phyloP scores from a whole-genome alignment of 768 basidiomycete genomes.

The Collybiopsis confluens region DNA sequence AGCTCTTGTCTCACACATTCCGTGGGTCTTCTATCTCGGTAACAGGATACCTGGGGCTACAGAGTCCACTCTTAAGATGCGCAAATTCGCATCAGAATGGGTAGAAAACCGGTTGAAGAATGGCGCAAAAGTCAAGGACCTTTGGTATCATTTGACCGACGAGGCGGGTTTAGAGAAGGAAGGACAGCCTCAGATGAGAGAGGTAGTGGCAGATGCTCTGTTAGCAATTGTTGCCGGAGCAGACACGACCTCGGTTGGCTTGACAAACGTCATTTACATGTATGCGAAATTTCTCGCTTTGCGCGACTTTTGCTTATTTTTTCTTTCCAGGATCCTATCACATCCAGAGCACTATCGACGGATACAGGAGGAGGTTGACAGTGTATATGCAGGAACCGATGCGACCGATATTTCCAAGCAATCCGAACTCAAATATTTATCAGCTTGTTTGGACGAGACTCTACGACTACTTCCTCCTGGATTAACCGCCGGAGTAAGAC shows the following conservation, averaged over 20 bases:
- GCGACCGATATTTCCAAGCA: constrained; percentile 4
- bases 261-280: background rate
- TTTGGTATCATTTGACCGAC: constrained; percentile 38
- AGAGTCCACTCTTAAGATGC: constrained; percentile 15
- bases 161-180: constrained; percentile 20
- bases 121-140: constrained; percentile 21
- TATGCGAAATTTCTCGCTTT: no score
- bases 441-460: constrained; percentile 36
- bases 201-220: constrained; percentile 9
- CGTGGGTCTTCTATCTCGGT: constrained; percentile 18
- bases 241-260: constrained; percentile 3
- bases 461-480: constrained; percentile 34
- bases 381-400: constrained; percentile 1
- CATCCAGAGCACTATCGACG: constrained; percentile 1
- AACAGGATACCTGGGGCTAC: constrained; percentile 26
- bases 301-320: no score
- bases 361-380: constrained; percentile 8
- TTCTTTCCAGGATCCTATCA: background rate
- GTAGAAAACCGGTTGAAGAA: constrained; percentile 16
- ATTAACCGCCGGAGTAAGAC: constrained; percentile 27
- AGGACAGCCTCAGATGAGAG: constrained; percentile 12
- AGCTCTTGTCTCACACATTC: constrained; percentile 16
- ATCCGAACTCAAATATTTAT: constrained; percentile 25
- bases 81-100: constrained; percentile 20
- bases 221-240: constrained; percentile 8